Evolutionary conservation across 768 basidiomycete genomes (phyloP), one percentile per base, ranked within the genome.

Genomic region (Trametopsis cervina): DNA sequence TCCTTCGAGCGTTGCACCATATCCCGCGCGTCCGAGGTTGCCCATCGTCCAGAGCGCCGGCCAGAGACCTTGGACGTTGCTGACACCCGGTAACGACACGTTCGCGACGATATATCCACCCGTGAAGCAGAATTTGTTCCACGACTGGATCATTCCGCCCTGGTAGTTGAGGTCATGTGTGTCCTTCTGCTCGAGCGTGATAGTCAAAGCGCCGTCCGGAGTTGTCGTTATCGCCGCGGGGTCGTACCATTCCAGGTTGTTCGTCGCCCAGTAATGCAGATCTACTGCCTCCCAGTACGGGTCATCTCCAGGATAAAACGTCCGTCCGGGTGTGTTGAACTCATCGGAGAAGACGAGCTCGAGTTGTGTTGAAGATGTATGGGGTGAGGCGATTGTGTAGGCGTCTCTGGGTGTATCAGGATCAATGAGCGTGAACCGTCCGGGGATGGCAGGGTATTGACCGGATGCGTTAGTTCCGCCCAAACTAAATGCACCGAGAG

Each of bases 121-220:
- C 24, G 89, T 89, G 67, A 95, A 93, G 68, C 90, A 97, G 54
- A 98, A 88, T 65, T 95, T 93, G 67, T 96, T 96, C 89, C 82
- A 70, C 15, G 76, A 75, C 20, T 78, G 67, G 60, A 89, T 67
- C 72, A 89, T 68, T 13, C 61, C 85, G 36, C 86, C 81, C 57
- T 79, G 74, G 60, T 85, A 93, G 49, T 86, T 63, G 47, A 94
- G 68, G 49, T 76, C 76, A 61, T 94, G 85, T 36, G 74, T 87
- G 48, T 69, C 60, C 60, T 77, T 86, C 61, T 75, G 63, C 22
- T 66, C 78, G 56, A 95, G 66, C 1, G 84, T 89, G 58, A 95
- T 80, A 54, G 85, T 76, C 35, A 97, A 75, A 35, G 74, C 69
- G 18, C 95, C 94, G 54, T 75, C 70, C 51, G 69, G 69, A 7